These are phyloP conservation scores for Moesziomyces parantarcticus DNA, from an alignment of 1,284 basidiomycete species.

Conservation along the genomic window DNA sequence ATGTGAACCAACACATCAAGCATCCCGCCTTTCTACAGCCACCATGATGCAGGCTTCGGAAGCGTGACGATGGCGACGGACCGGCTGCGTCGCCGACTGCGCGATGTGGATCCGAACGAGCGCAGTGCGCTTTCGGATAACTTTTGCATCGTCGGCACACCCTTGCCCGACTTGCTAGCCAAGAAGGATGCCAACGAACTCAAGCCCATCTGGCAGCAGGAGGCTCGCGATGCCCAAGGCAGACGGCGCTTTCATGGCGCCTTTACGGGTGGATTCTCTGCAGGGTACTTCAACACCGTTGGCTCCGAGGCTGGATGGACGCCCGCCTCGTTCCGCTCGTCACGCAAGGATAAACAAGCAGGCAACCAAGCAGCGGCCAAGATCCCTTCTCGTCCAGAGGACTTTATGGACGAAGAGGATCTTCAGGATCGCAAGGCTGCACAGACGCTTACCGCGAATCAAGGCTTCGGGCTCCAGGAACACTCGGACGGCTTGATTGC, in stretches of 20 bases:
- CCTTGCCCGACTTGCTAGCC: slow-evolving; percentile 86
- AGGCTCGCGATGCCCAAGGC: slow-evolving; percentile 94
- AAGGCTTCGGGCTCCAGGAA: too few species aligned
- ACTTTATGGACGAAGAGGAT: slow-evolving; percentile 99
- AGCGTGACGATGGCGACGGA: slow-evolving; percentile 69
- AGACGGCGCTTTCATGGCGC: slow-evolving; percentile 91
- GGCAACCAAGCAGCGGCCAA: slow-evolving; percentile 57
- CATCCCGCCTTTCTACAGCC: too few species aligned
- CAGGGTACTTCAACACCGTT: slow-evolving; percentile 95
- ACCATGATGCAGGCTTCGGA: not conserved
- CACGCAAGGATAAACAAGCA: slow-evolving; percentile 68
- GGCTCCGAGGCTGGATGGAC: slow-evolving; percentile 98
- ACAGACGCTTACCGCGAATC: slow-evolving; percentile 61
- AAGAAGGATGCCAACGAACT: slow-evolving; percentile 88
- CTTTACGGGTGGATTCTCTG: slow-evolving; percentile 97
- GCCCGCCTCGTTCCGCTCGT: slow-evolving; percentile 78
- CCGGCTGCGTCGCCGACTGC: slow-evolving; percentile 75
- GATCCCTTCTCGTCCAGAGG: slow-evolving; percentile 76
- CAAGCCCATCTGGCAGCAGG: slow-evolving; percentile 96
- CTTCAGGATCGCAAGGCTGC: slow-evolving; percentile 81
- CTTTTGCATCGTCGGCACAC: slow-evolving; percentile 93
- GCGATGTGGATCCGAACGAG: slow-evolving; percentile 80
- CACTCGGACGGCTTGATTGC: not conserved
- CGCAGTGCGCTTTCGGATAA: slow-evolving; percentile 81
- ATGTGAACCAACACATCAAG: too few species aligned